phyloP scores from a whole-genome alignment of 139 green algal genomes.

The Deuterostichococcus epilithicus region DNA sequence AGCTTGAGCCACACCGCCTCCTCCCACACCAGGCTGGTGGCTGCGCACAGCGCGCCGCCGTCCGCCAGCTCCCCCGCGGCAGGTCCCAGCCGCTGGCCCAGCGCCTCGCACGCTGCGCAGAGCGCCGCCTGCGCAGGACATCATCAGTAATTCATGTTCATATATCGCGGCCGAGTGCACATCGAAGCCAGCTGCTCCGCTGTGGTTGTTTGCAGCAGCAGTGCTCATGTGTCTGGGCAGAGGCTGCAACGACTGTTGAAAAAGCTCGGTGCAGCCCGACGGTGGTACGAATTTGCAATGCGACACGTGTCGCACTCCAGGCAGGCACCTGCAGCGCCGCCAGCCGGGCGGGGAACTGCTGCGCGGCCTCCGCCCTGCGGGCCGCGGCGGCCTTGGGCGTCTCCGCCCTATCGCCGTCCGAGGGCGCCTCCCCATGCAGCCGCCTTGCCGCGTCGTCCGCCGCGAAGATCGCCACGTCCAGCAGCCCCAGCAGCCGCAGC shows the following conservation, averaged over 20 bases:
- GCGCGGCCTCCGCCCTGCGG: conserved; percentile 2
- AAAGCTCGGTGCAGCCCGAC: too few relatives aligned
- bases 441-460: background rate
- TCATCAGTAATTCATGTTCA: too few relatives aligned
- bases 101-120: background rate
- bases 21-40: background rate
- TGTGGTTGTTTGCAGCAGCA: too few relatives aligned
- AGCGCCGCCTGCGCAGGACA: background rate
- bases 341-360: conserved; percentile 5
- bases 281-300: too few relatives aligned
- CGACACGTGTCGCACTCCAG: background rate
- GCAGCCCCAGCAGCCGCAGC: background rate
- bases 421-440: background rate
- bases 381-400: background rate
- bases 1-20: conserved; percentile 1
- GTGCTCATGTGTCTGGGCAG: too few relatives aligned
- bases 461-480: background rate
- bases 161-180: too few relatives aligned
- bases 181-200: too few relatives aligned
- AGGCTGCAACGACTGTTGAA: too few relatives aligned
- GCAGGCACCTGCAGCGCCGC: conserved; percentile 8
- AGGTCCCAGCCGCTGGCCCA: background rate
- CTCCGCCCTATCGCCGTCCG: background rate
- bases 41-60: conserved; percentile 29
- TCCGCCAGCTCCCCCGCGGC: conserved; percentile 15